phyloP scores from a whole-genome alignment of 1,284 basidiomycete genomes.

The Abortiporus biennis region DNA sequence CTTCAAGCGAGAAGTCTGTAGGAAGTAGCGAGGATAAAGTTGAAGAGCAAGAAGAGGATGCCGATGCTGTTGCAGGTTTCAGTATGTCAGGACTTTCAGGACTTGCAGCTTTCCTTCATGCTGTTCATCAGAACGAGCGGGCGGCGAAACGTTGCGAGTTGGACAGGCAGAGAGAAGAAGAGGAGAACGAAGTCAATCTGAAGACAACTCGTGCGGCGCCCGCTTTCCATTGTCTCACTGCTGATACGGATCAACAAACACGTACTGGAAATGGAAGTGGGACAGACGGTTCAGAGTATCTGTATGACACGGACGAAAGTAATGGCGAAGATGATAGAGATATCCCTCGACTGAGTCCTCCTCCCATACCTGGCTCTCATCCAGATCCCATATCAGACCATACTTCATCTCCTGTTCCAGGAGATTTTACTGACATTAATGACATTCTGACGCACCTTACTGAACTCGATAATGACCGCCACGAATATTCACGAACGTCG shows the following conservation, averaged over 20 bases:
- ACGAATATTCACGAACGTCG: too few relatives aligned
- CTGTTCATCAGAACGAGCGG: conserved; percentile 63
- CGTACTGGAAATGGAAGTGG: conserved; percentile 14
- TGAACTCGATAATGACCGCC: conserved; percentile 48
- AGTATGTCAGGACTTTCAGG: conserved; percentile 26
- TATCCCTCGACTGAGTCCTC: conserved; percentile 19
- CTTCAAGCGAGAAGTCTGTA: conserved; percentile 22
- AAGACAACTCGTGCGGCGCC: conserved; percentile 60
- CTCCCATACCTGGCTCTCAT: conserved; percentile 15
- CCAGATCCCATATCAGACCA: conserved; percentile 6
- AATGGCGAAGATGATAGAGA: conserved; percentile 20
- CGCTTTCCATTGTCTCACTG: conserved; percentile 69
- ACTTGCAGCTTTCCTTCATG: conserved; percentile 68
- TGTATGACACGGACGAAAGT: conserved; percentile 33
- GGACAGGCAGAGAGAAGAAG: conserved; percentile 39
- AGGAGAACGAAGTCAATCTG: conserved; percentile 35
- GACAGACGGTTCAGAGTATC: conserved; percentile 50
- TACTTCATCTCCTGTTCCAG: conserved; percentile 32
- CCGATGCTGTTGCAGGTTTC: background rate
- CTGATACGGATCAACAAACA: conserved; percentile 27
- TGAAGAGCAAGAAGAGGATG: background rate
- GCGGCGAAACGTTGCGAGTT: conserved; percentile 44
- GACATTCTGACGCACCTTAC: conserved; percentile 70
- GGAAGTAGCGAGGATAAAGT: background rate
- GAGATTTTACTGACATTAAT: conserved; percentile 63